Evolutionary conservation across 2,329 filamentous ascomycete species (phyloP).

Genomic region (Colletotrichum gloeosporioides): DNA sequence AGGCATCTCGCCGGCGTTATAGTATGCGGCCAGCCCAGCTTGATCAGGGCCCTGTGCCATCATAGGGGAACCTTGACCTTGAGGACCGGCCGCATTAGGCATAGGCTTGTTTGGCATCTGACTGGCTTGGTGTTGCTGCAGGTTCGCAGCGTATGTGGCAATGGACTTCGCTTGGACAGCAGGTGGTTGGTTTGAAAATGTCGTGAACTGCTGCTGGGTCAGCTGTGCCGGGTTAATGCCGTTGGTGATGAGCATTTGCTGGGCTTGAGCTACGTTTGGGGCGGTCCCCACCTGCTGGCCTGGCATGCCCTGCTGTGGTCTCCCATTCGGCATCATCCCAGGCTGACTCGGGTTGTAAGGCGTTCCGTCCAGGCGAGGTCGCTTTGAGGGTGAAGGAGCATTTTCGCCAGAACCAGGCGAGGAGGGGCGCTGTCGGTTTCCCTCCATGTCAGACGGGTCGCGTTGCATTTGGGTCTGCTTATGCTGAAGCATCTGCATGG

Average conservation of each 20-base stretch:
- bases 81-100: slow-evolving; percentile 72
- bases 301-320: slow-evolving; percentile 73
- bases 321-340: slow-evolving; percentile 76
- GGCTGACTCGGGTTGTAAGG: slow-evolving; percentile 75
- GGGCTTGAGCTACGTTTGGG: slow-evolving; percentile 54
- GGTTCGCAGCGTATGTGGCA: slow-evolving; percentile 83
- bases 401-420: slow-evolving; percentile 87
- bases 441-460: slow-evolving; percentile 86
- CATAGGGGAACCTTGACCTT: slow-evolving; percentile 83
- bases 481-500: slow-evolving; percentile 74
- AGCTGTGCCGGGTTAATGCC: slow-evolving; percentile 79
- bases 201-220: slow-evolving; percentile 77
- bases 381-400: slow-evolving; percentile 90
- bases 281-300: slow-evolving; percentile 69
- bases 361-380: slow-evolving; percentile 76
- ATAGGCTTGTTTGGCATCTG: slow-evolving; percentile 84
- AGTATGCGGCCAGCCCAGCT: slow-evolving; percentile 60
- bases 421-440: slow-evolving; percentile 78
- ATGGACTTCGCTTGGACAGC: slow-evolving; percentile 81
- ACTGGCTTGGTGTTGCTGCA: slow-evolving; percentile 81
- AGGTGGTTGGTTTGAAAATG: slow-evolving; percentile 59
- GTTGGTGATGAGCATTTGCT: slow-evolving; percentile 68
- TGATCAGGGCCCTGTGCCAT: slow-evolving; percentile 75
- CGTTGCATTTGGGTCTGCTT: slow-evolving; percentile 86
- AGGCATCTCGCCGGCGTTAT: slow-evolving; percentile 68